Evolutionary conservation across 2,329 filamentous ascomycete genomes (phyloP), one percentile per base, ranked within the genome.

Genomic region (Fusarium circinatum): DNA sequence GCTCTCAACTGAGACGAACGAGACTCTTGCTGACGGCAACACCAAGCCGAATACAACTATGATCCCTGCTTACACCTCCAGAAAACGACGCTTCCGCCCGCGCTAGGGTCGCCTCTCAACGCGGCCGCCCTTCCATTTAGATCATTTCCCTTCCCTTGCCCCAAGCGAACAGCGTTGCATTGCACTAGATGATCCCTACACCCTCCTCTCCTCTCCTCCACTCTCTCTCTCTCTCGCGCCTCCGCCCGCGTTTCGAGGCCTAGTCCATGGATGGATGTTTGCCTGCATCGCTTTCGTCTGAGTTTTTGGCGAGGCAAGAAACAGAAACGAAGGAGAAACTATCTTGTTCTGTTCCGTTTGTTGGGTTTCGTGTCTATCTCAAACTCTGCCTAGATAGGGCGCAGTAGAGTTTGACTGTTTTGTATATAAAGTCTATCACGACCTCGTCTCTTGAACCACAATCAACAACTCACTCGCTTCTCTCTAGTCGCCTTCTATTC

Each of bases 101-200:
- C 71, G 71, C 71, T 74, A 74, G 71, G 71, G 71, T 73, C 71
- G 63, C 71, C 44, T 75, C 60, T 56, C 51, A 62, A 73, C 60
- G 71, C 71, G 71, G 71, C 71, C 71, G 68, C 56, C 71, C 71
- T 73, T 49, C 71, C 71, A 68, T 54, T 70, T 70, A 72, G 26
- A 67, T 68, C 22, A 44, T 51, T 45, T 42, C 38, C 39, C 36
- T 36, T 44, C 32, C 26, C 42, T 20, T 15, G 20, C 47, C n/a
- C 58, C 58, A 73, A 73, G 70, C 69, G 69, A 73, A 70, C 30
- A 69, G 44, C 51, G 67, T 67, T 65, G 67, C 47, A 67, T 70
- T 62, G 47, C 67, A 66, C 55, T 32, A 17, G 26, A 26, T 45
- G 26, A 49, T 15, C 56, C 54, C 54, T 57, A n/a, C 36, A 32